Conservation (phyloP, 2,329 filamentous ascomycete species). For the Ophiostoma himal-ulmi region DNA sequence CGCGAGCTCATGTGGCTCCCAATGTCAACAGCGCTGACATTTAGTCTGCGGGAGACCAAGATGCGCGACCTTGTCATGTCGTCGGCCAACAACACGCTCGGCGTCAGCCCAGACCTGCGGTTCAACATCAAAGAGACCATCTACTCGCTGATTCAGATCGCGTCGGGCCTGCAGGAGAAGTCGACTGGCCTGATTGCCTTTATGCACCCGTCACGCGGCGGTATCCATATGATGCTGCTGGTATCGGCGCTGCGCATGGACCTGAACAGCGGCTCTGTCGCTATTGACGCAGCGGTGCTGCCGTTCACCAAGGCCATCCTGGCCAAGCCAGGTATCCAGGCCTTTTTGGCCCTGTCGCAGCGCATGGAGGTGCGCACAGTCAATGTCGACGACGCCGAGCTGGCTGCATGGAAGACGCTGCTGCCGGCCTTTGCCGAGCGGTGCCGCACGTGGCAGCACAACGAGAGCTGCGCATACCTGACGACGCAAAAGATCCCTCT, state of each 20-base stretch:
- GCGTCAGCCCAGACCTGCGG: background rate
- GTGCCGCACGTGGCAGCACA: conserved; percentile 45
- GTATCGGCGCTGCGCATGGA: conserved; percentile 7
- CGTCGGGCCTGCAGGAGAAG: conserved; percentile 20
- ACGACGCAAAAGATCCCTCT: conserved; percentile 33
- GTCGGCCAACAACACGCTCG: background rate
- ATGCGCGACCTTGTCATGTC: conserved; percentile 27
- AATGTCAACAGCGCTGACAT: conserved; percentile 34
- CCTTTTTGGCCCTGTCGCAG: background rate
- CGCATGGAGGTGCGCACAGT: conserved; percentile 23
- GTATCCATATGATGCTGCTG: background rate
- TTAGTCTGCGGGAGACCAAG: conserved; percentile 39
- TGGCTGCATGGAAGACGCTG: conserved; percentile 45
- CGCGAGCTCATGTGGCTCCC: background rate
- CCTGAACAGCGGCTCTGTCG: background rate
- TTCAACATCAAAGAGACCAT: conserved; percentile 2
- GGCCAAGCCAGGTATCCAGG: background rate
- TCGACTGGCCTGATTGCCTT: conserved; percentile 12
- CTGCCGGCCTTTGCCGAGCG: conserved; percentile 44
- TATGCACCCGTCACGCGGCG: background rate
- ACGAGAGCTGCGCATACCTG: conserved; percentile 40
- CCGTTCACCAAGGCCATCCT: background rate
- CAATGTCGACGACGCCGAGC: conserved; percentile 49
- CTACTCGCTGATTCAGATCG: background rate
- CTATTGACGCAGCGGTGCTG: background rate